Evolutionary conservation across 2,329 filamentous ascomycete genomes (phyloP).

Genomic region (Stachybotrys chlorohalonatus): DNA sequence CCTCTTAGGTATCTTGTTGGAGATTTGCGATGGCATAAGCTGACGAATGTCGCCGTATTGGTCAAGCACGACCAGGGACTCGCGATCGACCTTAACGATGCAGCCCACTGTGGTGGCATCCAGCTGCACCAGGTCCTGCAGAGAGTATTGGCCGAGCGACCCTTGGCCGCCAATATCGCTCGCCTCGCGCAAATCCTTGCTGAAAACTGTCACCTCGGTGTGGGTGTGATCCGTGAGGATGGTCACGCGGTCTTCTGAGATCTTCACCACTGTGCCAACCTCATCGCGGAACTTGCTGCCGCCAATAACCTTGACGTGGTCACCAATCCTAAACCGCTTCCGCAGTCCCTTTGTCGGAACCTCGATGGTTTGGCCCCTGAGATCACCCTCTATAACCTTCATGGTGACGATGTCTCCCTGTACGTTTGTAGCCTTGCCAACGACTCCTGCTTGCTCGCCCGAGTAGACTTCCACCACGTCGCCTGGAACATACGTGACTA

Average conservation of each 20-base stretch:
- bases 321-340: slow-evolving; percentile 86
- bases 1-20: slow-evolving; percentile 76
- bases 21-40: slow-evolving; percentile 82
- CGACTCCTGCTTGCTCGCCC: slow-evolving; percentile 87
- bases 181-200: slow-evolving; percentile 89
- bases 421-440: slow-evolving; percentile 77
- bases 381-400: slow-evolving; percentile 70
- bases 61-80: slow-evolving; percentile 82
- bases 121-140: slow-evolving; percentile 90
- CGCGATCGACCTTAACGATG: slow-evolving; percentile 89
- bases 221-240: slow-evolving; percentile 88
- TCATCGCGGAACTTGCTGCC: slow-evolving; percentile 92
- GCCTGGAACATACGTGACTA: slow-evolving; percentile 80
- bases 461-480: slow-evolving; percentile 96
- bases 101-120: slow-evolving; percentile 88
- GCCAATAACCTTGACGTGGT: slow-evolving; percentile 97
- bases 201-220: slow-evolving; percentile 93
- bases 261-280: slow-evolving; percentile 93
- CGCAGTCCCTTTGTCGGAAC: slow-evolving; percentile 86
- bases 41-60: slow-evolving; percentile 79
- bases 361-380: slow-evolving; percentile 78
- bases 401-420: slow-evolving; percentile 89
- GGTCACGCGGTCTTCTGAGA: slow-evolving; percentile 85
- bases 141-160: slow-evolving; percentile 76
- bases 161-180: slow-evolving; percentile 84